Evolutionary conservation across 495 filamentous ascomycete genomes (phyloP).

Genomic region (Evernia prunastri): DNA sequence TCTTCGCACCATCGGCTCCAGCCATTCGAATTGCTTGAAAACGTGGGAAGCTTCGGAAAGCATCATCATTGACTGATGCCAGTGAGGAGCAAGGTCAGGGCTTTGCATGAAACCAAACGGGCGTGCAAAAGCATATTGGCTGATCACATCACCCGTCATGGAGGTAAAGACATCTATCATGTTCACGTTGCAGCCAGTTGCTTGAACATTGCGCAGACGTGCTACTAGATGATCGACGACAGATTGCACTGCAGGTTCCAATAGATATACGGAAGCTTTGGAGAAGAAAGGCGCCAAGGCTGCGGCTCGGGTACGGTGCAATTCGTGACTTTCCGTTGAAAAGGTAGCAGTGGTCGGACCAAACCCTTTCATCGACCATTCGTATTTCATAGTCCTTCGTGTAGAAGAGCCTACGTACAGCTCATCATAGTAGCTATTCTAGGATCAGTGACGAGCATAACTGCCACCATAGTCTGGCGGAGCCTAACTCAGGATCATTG

Average conservation of each 20-base stretch:
- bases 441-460: neutral
- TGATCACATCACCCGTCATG: conserved; percentile 40
- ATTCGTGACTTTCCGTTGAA: conserved; percentile 40
- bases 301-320: conserved; percentile 41
- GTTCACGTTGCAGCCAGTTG: conserved; percentile 25
- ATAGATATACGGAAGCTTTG: conserved; percentile 35
- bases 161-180: conserved; percentile 36
- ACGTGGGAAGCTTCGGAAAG: conserved; percentile 14
- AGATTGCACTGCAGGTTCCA: conserved; percentile 43
- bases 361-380: conserved; percentile 28
- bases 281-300: conserved; percentile 48
- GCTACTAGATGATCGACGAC: conserved; percentile 37
- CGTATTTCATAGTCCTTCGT: conserved; percentile 25
- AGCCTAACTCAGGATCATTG: neutral
- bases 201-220: conserved; percentile 33
- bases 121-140: conserved; percentile 39
- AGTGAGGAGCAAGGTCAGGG: conserved; percentile 16
- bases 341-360: conserved; percentile 33
- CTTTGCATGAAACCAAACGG: conserved; percentile 32
- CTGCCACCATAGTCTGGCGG: neutral
- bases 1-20: conserved; percentile 18
- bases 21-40: conserved; percentile 20
- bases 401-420: neutral
- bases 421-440: neutral
- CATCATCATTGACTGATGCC: conserved; percentile 26